Percentiles rank a stretch among this genome's conserved stretches.
These are phyloP conservation scores for Metschnikowia anglica DNA, from an alignment of 805 yeast genomes.

Conservation along the genomic window DNA sequence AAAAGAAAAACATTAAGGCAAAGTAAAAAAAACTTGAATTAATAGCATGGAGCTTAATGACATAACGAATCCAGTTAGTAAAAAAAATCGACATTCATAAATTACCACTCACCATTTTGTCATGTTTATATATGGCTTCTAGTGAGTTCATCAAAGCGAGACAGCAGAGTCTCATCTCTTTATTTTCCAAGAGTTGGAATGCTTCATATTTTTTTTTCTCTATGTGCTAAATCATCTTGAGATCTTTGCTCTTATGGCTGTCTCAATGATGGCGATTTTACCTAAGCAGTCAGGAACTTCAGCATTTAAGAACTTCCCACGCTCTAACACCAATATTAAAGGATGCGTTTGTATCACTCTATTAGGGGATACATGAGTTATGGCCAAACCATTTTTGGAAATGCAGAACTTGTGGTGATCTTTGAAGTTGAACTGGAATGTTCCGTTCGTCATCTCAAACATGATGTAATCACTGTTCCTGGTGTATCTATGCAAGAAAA, in stretches of 20 bases:
- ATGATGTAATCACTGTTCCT: slow-evolving; percentile 78
- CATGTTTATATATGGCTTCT: background rate
- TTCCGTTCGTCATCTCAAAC: slow-evolving; percentile 92
- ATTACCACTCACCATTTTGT: background rate
- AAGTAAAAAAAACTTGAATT: background rate
- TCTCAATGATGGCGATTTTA: slow-evolving; percentile 52
- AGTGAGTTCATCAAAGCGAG: too few relatives aligned
- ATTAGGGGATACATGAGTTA: slow-evolving; percentile 80
- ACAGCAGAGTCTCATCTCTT: too few relatives aligned
- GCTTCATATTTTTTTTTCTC: background rate
- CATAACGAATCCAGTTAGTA: slow-evolving; percentile 1
- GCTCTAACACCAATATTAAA: slow-evolving; percentile 42
- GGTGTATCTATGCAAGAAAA: slow-evolving; percentile 78
- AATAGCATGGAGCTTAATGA: background rate
- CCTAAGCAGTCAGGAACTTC: slow-evolving; percentile 44
- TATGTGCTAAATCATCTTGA: slow-evolving; percentile 7
- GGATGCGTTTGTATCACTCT: slow-evolving; percentile 70
- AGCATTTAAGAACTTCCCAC: slow-evolving; percentile 41
- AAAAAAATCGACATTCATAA: too few relatives aligned
- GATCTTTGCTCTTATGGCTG: slow-evolving; percentile 48
- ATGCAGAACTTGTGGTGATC: slow-evolving; percentile 90
- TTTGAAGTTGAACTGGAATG: slow-evolving; percentile 90
- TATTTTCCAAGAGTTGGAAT: background rate
- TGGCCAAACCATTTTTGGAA: slow-evolving; percentile 69
- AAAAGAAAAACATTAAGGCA: background rate